Base-by-base conservation (phyloP, 257 asterid species). In the Plantago major region DNA sequence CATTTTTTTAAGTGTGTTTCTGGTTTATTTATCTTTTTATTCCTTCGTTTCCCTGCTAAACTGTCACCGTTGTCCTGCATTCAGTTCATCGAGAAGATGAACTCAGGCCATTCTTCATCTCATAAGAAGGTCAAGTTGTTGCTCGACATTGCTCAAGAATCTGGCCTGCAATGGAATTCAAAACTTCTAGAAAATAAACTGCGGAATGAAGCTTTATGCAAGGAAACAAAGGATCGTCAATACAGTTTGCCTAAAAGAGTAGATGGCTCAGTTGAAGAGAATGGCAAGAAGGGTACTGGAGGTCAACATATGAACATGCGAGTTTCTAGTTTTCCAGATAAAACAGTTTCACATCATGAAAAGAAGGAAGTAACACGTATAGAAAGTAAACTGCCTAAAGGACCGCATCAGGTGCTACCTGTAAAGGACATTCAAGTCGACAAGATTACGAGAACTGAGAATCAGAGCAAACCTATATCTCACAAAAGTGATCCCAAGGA, bases 81-180 rank as follows among this genome's bases (percentile, higher is more conserved):
- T 59, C 71, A 92, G 98, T 84, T 92, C 22, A 69, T 72, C 14
- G 74, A 84, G 70, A 89, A 77, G 82, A 61, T 82, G 71, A 84
- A 80, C 66, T 42, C 72, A 0, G 47, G 65, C 7, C 76, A 53
- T 62, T 89, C 88, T 9, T 69, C 84, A 7, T 82, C 78, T 55
- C 95, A 84, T 12, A 18, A 16, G 81, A 92, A 81, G 78, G 63
- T 92, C 71, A 83, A 76, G 76, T 42, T 89, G 73, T 68, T 92
- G 84, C 85, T 77, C 67, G 86, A 79, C 9, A 76, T 92, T 68
- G 95, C 98, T 46, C 68, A 65, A 38, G 97, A 86, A 73, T 69
- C 71, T 10, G 84, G 80, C 55, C 19, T 89, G 4, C 76, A 80
- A 7, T 89, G 95, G 97, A 67, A 77, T 55, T 67, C 87, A 13